Conservation (phyloP, 116 monocot species). For the Posidonia oceanica region DNA sequence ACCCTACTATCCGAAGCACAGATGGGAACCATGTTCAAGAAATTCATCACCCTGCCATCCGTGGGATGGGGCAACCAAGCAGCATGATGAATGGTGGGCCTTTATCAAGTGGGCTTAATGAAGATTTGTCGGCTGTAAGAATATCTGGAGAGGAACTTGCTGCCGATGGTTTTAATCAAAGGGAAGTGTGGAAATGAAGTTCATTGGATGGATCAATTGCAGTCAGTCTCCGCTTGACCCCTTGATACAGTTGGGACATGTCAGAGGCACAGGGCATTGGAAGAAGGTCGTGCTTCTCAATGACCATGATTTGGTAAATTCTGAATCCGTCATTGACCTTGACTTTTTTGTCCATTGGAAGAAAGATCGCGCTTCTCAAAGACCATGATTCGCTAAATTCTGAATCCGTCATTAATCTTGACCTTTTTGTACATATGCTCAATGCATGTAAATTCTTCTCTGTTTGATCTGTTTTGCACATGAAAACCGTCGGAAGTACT, state of each 20-base stretch:
- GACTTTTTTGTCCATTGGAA: not conserved
- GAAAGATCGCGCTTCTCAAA: not conserved
- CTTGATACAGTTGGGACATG: not conserved
- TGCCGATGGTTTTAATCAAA: not conserved
- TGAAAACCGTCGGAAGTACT: no score
- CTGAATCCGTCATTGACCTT: not conserved
- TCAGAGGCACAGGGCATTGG: not conserved
- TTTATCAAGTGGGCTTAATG: not conserved
- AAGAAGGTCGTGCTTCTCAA: not conserved
- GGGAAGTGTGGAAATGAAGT: not conserved
- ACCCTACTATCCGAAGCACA: not conserved
- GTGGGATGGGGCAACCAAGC: no score
- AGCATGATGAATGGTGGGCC: not conserved
- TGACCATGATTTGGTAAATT: no score
- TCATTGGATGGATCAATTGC: not conserved
- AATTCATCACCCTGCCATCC: not conserved
- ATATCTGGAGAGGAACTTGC: no score
- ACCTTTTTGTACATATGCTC: no score
- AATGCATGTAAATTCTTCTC: no score
- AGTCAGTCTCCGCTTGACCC: not conserved
- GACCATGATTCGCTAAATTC: not conserved
- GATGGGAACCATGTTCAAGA: not conserved
- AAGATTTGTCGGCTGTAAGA: not conserved
- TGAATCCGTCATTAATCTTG: no score
- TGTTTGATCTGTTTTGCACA: no score